A percentile compares a stretch with the other conserved stretches of the same genome.
These are phyloP conservation scores for Dimocarpus longan DNA, from an alignment of 345 rosid genomes.

Conservation along the genomic window DNA sequence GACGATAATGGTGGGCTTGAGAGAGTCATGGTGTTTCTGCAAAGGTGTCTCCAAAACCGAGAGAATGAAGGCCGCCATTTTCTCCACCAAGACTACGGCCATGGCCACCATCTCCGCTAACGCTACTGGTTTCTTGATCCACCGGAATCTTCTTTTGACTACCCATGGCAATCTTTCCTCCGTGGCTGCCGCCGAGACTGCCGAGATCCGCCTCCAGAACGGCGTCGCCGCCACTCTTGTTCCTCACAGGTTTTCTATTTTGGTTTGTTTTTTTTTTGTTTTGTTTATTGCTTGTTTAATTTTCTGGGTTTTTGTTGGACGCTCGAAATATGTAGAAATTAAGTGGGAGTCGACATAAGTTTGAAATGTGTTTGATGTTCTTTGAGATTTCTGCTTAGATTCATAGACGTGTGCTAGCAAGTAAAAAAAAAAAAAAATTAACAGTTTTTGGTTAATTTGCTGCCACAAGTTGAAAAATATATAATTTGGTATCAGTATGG, in stretches of 20 bases:
- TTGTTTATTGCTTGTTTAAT: background rate
- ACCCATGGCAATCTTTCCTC: constrained; percentile 86
- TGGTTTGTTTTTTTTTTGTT: background rate
- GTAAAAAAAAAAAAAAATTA: no score
- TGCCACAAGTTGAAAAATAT: no score
- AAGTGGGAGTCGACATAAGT: background rate
- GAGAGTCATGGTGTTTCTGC: constrained; percentile 89
- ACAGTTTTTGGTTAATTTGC: no score
- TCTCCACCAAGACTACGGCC: constrained; percentile 59
- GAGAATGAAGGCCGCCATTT: constrained; percentile 82
- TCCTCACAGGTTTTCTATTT: constrained; percentile 64
- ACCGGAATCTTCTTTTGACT: constrained; percentile 84
- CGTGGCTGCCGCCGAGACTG: constrained; percentile 69
- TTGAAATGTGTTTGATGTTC: background rate
- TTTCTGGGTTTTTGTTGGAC: background rate
- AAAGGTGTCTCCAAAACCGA: constrained; percentile 86
- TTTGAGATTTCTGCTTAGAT: no score
- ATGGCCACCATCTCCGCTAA: constrained; percentile 57
- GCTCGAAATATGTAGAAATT: background rate
- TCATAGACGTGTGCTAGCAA: no score
- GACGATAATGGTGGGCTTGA: constrained; percentile 61
- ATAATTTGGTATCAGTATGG: no score
- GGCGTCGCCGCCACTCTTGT: constrained; percentile 69
- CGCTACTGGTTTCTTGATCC: constrained; percentile 77
- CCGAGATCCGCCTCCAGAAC: constrained; percentile 78